Percentiles rank a stretch among this genome's conserved stretches.
Evolutionary conservation across 1,139 yeast genomes (phyloP).

Genomic region (Tardiomyces depauwii): DNA sequence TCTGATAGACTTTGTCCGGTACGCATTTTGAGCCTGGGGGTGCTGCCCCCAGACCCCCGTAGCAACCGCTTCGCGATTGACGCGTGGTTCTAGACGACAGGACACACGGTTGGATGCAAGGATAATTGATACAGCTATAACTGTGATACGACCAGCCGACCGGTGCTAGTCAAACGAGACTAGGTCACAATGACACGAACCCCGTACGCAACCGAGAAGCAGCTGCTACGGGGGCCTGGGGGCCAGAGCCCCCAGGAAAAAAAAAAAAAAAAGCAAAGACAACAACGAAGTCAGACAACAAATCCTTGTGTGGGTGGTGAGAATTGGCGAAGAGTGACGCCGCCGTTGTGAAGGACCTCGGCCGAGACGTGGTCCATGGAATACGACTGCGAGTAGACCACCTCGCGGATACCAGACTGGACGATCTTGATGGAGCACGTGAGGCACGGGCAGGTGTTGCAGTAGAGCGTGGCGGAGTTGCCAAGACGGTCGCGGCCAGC

Average conservation of each 20-base stretch:
- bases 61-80: neutral
- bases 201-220: neutral
- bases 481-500: slow-evolving; percentile 86
- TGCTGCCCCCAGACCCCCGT: no score
- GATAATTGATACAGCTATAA: no score
- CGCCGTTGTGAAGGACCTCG: slow-evolving; percentile 61
- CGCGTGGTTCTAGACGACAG: no score
- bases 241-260: neutral
- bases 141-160: no score
- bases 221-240: no score
- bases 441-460: slow-evolving; percentile 95
- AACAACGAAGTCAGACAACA: neutral
- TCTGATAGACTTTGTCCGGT: neutral
- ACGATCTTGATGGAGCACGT: slow-evolving; percentile 94
- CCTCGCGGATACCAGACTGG: slow-evolving; percentile 83
- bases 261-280: neutral
- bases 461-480: slow-evolving; percentile 53
- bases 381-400: slow-evolving; percentile 87
- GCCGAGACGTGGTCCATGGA: slow-evolving; percentile 78
- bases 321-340: slow-evolving; percentile 63
- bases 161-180: no score
- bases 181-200: no score
- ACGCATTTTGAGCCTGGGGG: neutral
- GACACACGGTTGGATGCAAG: no score
- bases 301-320: slow-evolving; percentile 41